Evolutionary conservation across 495 filamentous ascomycete genomes (phyloP).

Genomic region (Xylaria venustula): DNA sequence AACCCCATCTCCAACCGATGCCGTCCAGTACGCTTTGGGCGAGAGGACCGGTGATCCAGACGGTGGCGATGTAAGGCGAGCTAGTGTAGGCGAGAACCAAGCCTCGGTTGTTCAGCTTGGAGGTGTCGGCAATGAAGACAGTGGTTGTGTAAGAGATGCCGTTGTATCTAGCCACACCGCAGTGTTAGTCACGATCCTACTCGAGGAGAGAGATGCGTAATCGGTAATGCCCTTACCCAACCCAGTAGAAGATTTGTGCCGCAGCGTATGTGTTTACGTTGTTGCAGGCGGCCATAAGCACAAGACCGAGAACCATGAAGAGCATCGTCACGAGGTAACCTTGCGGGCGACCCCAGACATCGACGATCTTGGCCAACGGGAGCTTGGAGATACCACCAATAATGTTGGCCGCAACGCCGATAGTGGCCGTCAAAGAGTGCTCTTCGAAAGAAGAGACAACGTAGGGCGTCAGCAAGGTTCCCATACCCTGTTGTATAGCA

Average conservation of each 20-base stretch:
- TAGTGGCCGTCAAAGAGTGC: constrained; percentile 50
- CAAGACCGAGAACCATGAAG: constrained; percentile 43
- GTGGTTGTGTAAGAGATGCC: constrained; percentile 57
- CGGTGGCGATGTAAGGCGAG: constrained; percentile 68
- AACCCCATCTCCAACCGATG: constrained; percentile 61
- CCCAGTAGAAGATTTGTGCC: constrained; percentile 55
- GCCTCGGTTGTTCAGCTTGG: constrained; percentile 60
- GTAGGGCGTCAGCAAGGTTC: constrained; percentile 38
- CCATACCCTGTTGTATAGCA: constrained; percentile 43
- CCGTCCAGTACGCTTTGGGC: constrained; percentile 44
- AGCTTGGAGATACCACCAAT: constrained; percentile 63
- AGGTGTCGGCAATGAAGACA: constrained; percentile 67
- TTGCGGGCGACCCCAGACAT: constrained; percentile 61
- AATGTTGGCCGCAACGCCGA: constrained; percentile 49
- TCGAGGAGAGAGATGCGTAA: not conserved
- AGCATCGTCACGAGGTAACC: constrained; percentile 39
- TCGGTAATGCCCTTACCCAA: constrained; percentile 29
- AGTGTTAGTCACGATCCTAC: constrained; percentile 13
- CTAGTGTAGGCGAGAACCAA: constrained; percentile 59
- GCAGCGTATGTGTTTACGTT: constrained; percentile 50
- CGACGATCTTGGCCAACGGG: constrained; percentile 62
- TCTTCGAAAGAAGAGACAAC: constrained; percentile 43
- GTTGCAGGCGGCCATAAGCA: constrained; percentile 54
- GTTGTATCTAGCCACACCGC: constrained; percentile 42
- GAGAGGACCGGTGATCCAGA: constrained; percentile 49